A percentile compares a stretch with the other conserved stretches of the same genome.
These are phyloP conservation scores for Rosa hybrid DNA, from an alignment of 331 rosid genomes.

Conservation along the genomic window DNA sequence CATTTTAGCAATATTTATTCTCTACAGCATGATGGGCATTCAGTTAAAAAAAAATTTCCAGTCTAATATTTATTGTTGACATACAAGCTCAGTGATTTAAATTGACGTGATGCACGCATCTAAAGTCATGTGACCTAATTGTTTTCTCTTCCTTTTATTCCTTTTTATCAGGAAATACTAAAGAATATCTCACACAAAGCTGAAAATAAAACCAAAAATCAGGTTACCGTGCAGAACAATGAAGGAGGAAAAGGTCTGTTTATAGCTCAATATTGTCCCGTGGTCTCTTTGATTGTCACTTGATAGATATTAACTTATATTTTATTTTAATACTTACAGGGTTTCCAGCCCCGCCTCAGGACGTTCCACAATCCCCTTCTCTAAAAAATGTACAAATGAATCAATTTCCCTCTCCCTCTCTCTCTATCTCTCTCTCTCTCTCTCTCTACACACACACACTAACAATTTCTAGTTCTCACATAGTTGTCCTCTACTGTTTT, in stretches of 20 bases:
- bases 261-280: conserved; percentile 19
- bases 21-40: not conserved
- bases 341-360: conserved; percentile 34
- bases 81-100: conserved; percentile 5
- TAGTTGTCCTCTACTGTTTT: conserved; percentile 23
- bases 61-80: not conserved
- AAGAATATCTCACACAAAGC: conserved; percentile 40
- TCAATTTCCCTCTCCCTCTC: conserved; percentile 27
- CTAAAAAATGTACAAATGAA: conserved; percentile 50
- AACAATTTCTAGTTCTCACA: not conserved
- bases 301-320: not conserved
- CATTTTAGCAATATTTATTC: not conserved
- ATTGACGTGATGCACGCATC: conserved; percentile 17
- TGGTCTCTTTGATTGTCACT: conserved; percentile 23
- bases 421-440: conserved; percentile 17
- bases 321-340: conserved; percentile 42
- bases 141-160: conserved; percentile 32
- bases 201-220: conserved; percentile 39
- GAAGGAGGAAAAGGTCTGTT: conserved; percentile 44
- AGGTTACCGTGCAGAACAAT: conserved; percentile 25
- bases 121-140: conserved; percentile 19
- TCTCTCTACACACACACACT: too few relatives aligned
- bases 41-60: too few relatives aligned
- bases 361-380: conserved; percentile 43
- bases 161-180: conserved; percentile 61